Conservation (phyloP, 345 rosid species). For the Heritiera littoralis region DNA sequence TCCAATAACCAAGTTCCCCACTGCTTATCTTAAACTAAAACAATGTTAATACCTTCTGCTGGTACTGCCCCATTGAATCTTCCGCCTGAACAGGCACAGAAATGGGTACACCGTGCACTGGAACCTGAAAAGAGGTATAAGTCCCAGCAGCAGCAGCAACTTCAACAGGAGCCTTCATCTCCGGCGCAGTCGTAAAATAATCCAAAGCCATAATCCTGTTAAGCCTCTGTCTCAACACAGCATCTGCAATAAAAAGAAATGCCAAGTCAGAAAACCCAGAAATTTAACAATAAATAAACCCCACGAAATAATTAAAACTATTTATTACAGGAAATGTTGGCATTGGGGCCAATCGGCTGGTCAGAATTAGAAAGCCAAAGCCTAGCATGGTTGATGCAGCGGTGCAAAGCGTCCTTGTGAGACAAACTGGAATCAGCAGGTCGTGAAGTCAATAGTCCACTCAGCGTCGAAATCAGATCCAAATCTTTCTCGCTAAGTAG, state of each 20-base stretch:
- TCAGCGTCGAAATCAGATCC: constrained; percentile 66
- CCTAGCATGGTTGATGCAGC: constrained; percentile 72
- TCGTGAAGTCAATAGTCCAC: constrained; percentile 72
- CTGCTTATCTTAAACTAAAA: background rate
- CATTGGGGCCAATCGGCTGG: constrained; percentile 53
- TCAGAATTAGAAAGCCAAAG: constrained; percentile 75
- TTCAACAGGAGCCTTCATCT: constrained; percentile 82
- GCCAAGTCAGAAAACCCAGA: background rate
- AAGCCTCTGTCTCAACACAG: constrained; percentile 70
- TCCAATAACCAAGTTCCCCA: background rate
- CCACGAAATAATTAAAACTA: background rate
- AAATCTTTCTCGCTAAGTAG: constrained; percentile 78
- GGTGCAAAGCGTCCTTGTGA: constrained; percentile 77
- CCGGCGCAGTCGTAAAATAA: constrained; percentile 79
- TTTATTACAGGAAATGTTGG: constrained; percentile 60
- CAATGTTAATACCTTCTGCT: constrained; percentile 46
- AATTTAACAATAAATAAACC: background rate
- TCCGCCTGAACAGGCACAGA: constrained; percentile 46
- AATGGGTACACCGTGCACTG: constrained; percentile 39
- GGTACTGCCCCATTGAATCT: constrained; percentile 37
- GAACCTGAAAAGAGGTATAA: constrained; percentile 63
- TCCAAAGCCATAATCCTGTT: constrained; percentile 84
- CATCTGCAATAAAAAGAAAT: constrained; percentile 47
- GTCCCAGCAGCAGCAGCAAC: constrained; percentile 67
- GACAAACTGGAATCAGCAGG: constrained; percentile 72